Evolutionary conservation across 352 stramenopile genomes (phyloP), one percentile per base, ranked within the genome.

Genomic region (Pythium chondricola): DNA sequence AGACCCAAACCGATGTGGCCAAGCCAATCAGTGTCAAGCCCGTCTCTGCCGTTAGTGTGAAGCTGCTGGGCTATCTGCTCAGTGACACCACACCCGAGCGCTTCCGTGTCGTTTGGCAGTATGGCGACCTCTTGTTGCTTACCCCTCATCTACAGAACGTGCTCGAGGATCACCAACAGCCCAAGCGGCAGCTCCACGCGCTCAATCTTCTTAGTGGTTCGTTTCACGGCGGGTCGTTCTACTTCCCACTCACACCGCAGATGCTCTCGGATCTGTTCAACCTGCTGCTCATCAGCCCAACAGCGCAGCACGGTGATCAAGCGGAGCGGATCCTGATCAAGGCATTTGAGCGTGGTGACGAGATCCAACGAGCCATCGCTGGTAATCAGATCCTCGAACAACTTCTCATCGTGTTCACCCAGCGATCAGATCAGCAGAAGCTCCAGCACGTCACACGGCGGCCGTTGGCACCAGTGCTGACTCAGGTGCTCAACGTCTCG

Each of bases 351-450:
- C 56, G 78, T 10, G 33, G 57, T 0, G 45, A 63, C 0, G 48
- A 66, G 14, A 67, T 79, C 20, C 67, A 65, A 4, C 39, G 54
- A 16, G 76, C 69, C 3, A 75, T 85, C 21, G 69, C 55, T 10
- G 71, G 69, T 6, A 82, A 67, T 40, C 69, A 85, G 25, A 83
- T 85, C 38, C 63, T 88, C 0, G 73, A 88, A 48, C 76, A 82
- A 35, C 46, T 85, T 3, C 52, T 88, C 20, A 85, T 88, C 24
- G 65, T 85, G 1, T 81, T 85, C 30, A 73, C 64, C 9, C 69
- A 88, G 32, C 59, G 70, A 21, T 53, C 57, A 2, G 67, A 61
- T 18, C 38, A 57, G 3, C 46, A 45, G 27, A 31, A 56, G n/a
- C 44, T 59, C 10, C 38, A 55, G 17, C 44, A 32, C 10, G n/a